A percentile compares a stretch with the other conserved stretches of the same genome.
These are phyloP conservation scores for Saccharomycopsis sp. DNA, from an alignment of 805 yeast species.

Conservation along the genomic window DNA sequence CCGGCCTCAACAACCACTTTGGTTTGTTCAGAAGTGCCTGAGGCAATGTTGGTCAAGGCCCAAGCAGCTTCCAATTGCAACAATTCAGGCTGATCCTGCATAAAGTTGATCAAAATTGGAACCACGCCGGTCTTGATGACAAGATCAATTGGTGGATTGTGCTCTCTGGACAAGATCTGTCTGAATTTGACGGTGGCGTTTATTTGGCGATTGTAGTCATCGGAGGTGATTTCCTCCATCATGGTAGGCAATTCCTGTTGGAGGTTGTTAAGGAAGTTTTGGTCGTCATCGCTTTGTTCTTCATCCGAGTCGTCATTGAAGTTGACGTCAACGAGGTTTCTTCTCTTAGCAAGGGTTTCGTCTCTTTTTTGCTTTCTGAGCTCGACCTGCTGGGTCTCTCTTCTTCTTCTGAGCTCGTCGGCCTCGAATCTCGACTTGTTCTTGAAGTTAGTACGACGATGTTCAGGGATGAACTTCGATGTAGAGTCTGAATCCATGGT, in stretches of 20 bases:
- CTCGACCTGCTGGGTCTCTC: conserved; percentile 96
- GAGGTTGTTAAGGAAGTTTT: conserved; percentile 25
- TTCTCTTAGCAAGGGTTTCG: conserved; percentile 87
- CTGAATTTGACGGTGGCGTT: conserved; percentile 90
- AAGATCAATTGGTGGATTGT: conserved; percentile 90
- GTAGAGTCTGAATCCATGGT: conserved; percentile 72
- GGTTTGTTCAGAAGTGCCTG: conserved; percentile 88
- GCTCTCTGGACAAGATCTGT: conserved; percentile 88
- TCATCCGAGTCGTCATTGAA: conserved; percentile 51
- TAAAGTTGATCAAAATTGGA: conserved; percentile 80
- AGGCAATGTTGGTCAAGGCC: conserved; percentile 98
- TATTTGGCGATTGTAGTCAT: conserved; percentile 72
- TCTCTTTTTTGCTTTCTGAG: conserved; percentile 95
- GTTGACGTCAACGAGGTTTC: conserved; percentile 55
- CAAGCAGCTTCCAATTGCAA: conserved; percentile 97
- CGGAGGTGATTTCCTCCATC: conserved; percentile 73
- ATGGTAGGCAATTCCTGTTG: conserved; percentile 73
- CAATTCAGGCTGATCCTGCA: conserved; percentile 76
- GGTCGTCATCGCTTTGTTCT: conserved; percentile 29
- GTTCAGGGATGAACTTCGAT: conserved; percentile 88
- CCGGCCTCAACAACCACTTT: conserved; percentile 85
- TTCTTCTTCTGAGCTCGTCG: conserved; percentile 95
- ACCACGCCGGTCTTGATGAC: conserved; percentile 93
- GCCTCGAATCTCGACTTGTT: conserved; percentile 90
- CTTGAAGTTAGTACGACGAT: conserved; percentile 93